Evolutionary conservation across 1,284 basidiomycete species (phyloP).

Genomic region (Vanrija sp.): DNA sequence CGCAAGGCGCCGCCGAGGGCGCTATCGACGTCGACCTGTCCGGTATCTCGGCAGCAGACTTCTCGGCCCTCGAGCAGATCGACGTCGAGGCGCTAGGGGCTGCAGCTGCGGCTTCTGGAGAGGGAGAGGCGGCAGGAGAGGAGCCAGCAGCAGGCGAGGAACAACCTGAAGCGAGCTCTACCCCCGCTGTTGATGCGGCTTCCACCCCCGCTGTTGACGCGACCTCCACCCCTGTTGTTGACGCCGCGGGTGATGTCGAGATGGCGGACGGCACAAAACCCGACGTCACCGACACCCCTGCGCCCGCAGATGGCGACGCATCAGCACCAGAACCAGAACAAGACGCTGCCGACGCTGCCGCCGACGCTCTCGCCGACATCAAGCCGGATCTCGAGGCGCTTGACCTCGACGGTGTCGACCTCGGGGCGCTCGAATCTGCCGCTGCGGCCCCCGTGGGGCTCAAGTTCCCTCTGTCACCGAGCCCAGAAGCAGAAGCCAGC

Average conservation of each 20-base stretch:
- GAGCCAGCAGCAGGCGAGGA: too few species aligned
- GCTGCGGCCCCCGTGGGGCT: background rate
- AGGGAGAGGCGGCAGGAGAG: too few species aligned
- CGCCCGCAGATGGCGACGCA: background rate
- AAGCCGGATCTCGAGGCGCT: conserved; percentile 13
- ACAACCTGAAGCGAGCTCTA: too few species aligned
- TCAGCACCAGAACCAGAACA: too few species aligned
- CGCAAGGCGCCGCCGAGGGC: conserved; percentile 8
- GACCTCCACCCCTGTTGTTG: background rate
- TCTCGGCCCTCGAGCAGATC: too few species aligned
- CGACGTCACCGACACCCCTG: background rate
- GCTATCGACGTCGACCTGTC: conserved; percentile 14
- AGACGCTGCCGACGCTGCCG: background rate
- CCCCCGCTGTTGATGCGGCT: too few species aligned
- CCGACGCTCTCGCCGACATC: conserved; percentile 5
- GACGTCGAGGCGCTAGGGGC: too few species aligned
- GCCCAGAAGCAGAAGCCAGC: background rate
- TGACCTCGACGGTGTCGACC: conserved; percentile 1
- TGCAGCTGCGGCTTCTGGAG: too few species aligned
- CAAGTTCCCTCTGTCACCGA: background rate
- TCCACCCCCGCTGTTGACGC: too few species aligned
- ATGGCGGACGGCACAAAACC: background rate
- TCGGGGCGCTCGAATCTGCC: background rate
- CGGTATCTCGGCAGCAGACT: too few species aligned
- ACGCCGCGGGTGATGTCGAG: background rate